Conservation (phyloP, 352 stramenopile genomes). For the Pythium plurisporium region DNA sequence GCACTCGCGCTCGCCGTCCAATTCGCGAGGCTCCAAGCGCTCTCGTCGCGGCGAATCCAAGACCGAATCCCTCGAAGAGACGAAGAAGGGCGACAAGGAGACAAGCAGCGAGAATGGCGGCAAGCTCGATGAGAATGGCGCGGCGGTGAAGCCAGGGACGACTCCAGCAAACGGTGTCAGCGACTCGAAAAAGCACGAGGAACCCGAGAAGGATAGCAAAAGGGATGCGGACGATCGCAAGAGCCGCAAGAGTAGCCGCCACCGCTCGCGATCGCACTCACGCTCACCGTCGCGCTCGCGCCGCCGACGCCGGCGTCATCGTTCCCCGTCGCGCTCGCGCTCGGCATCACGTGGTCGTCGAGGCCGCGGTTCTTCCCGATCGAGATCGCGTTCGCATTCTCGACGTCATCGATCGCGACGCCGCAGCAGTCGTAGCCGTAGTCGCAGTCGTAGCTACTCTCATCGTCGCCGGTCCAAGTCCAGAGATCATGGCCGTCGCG, state of each 20-base stretch:
- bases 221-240: constrained; percentile 19
- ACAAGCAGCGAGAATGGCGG: constrained; percentile 9
- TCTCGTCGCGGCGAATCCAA: constrained; percentile 19
- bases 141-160: constrained; percentile 2
- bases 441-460: constrained; percentile 40
- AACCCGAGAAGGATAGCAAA: constrained; percentile 11
- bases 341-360: constrained; percentile 46
- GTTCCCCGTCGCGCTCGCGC: constrained; percentile 37
- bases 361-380: constrained; percentile 19
- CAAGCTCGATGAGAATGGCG: constrained; percentile 1
- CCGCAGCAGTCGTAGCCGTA: constrained; percentile 33
- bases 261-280: constrained; percentile 49
- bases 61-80: background rate
- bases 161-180: background rate
- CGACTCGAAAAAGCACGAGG: constrained; percentile 6
- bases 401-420: constrained; percentile 36
- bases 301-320: constrained; percentile 40
- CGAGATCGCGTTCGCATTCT: constrained; percentile 51
- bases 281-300: constrained; percentile 57
- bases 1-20: constrained; percentile 25
- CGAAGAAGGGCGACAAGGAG: constrained; percentile 17
- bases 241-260: constrained; percentile 43
- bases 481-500: constrained; percentile 37
- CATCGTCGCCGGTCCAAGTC: constrained; percentile 64
- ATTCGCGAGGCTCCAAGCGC: constrained; percentile 27